These are phyloP conservation scores for Aphanomyces astaci DNA, from an alignment of 352 stramenopile genomes.

Conservation along the genomic window DNA sequence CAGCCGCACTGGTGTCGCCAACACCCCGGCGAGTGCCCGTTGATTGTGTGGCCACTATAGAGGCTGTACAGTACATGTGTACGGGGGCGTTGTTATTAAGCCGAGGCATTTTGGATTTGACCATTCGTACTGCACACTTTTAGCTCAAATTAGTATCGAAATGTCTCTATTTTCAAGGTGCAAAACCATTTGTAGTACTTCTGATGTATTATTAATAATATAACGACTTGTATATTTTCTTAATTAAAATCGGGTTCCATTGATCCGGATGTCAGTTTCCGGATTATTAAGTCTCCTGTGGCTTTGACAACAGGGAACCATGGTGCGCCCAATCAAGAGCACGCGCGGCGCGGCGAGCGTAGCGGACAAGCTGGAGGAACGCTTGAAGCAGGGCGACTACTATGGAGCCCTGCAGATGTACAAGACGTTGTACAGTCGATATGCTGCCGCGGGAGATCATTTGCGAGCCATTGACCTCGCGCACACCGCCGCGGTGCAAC, in stretches of 20 bases:
- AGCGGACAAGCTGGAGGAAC: slow-evolving; percentile 59
- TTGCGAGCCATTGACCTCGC: slow-evolving; percentile 55
- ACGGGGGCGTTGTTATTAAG: too few relatives aligned
- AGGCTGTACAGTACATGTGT: too few relatives aligned
- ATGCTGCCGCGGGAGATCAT: slow-evolving; percentile 69
- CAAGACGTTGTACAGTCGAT: slow-evolving; percentile 85
- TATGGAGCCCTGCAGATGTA: slow-evolving; percentile 87
- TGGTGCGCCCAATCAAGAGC: slow-evolving; percentile 26
- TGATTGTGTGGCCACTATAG: slow-evolving; percentile 1
- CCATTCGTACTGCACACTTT: too few relatives aligned
- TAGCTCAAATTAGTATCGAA: too few relatives aligned
- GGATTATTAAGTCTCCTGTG: too few relatives aligned
- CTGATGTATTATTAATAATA: too few relatives aligned
- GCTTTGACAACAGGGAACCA: neutral
- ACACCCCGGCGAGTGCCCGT: slow-evolving; percentile 5
- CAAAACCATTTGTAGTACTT: too few relatives aligned
- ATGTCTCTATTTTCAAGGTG: too few relatives aligned
- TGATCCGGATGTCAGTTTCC: too few relatives aligned
- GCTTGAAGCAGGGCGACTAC: slow-evolving; percentile 66
- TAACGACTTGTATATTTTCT: too few relatives aligned
- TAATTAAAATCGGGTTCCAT: too few relatives aligned
- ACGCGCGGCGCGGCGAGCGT: slow-evolving; percentile 65
- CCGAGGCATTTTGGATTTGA: too few relatives aligned
- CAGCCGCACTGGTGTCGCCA: slow-evolving; percentile 21
- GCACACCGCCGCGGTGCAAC: slow-evolving; percentile 50